phyloP scores from a whole-genome alignment of 192 early-diverging fungal genomes.

The Backusella luteola region DNA sequence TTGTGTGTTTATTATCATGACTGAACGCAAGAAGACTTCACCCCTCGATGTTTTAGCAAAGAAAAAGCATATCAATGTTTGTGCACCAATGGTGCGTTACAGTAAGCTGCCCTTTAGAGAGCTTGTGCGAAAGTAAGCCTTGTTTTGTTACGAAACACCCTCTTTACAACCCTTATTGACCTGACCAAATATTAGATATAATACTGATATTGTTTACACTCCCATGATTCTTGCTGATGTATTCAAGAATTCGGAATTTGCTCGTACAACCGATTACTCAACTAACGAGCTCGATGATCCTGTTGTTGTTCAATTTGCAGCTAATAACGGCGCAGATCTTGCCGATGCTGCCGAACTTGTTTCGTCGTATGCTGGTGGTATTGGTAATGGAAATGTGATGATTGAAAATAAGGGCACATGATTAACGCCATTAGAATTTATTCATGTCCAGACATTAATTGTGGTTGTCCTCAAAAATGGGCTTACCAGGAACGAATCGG shows the following conservation, averaged over 20 bases:
- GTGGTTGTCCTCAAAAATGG: conserved; percentile 97
- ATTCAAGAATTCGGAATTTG: conserved; percentile 80
- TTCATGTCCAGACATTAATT: conserved; percentile 66
- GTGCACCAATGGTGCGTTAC: conserved; percentile 97
- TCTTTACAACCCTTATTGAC: background rate
- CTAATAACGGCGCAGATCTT: conserved; percentile 73
- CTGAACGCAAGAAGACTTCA: conserved; percentile 5
- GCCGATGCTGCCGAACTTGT: conserved; percentile 84
- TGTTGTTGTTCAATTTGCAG: conserved; percentile 94
- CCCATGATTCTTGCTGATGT: conserved; percentile 97
- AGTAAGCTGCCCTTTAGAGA: conserved; percentile 93
- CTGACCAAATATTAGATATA: conserved; percentile 55
- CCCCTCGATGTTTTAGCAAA: conserved; percentile 52
- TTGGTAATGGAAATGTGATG: conserved; percentile 35
- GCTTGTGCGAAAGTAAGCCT: conserved; percentile 70
- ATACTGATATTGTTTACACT: conserved; percentile 85
- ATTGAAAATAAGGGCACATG: background rate
- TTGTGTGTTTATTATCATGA: background rate
- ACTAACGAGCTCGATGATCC: conserved; percentile 82
- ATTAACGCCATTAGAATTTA: background rate
- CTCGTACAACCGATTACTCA: conserved; percentile 79
- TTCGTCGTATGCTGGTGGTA: conserved; percentile 70
- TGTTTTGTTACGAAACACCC: conserved; percentile 10
- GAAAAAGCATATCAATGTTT: conserved; percentile 72
- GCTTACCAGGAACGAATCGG: conserved; percentile 90